Base-by-base conservation (phyloP, 2,329 filamentous ascomycete species). In the Xylariaceae sp. region DNA sequence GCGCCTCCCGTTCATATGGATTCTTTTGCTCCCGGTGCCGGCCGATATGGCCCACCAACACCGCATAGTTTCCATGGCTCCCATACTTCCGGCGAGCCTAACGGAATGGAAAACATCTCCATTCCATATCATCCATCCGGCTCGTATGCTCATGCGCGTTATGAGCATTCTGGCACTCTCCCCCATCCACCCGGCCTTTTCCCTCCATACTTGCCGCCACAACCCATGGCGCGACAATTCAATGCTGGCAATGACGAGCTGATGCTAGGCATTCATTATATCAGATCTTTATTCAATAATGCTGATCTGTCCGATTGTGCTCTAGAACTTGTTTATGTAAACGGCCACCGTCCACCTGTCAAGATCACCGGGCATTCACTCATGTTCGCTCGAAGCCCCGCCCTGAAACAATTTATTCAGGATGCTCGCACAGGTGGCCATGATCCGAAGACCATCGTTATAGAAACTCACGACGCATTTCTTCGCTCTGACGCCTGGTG, bases 1-100 rank as follows among this genome's bases (percentile, higher is more conserved):
- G 58, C 58, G 4, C 61, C 66, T 11, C 71, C 67, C 44, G 63
- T 58, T 37, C 67, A 65, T 11, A 62, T 68, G 37, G 70, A 73
- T 35, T 61, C 63, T 27, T 71, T 69, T 44, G 67, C 68, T 19
- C 70, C 69, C n/a, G 58, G 54, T 60, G 60, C 54, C 48, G 62
- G 55, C 62, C 71, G 58, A 60, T 79, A 80, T 63, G 78, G 76
- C 2, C 78, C 81, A 1, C 76, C 78, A 1, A 83, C 80, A 1
- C 78, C 81, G 3, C 81, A 81, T 58, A 85, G 81, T 67, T 83
- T 82, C 63, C 82, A 83, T 53, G 81, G 77, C 37, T 85, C 83
- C 2, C 82, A 84, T 57, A 76, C 80, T 37, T 83, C 81, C 1
- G 73, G 70, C 4, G 74, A 76, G 43, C 73, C 71, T 12, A 72